phyloP scores from a whole-genome alignment of 768 basidiomycete species.

The Leccinum subgranulosum region DNA sequence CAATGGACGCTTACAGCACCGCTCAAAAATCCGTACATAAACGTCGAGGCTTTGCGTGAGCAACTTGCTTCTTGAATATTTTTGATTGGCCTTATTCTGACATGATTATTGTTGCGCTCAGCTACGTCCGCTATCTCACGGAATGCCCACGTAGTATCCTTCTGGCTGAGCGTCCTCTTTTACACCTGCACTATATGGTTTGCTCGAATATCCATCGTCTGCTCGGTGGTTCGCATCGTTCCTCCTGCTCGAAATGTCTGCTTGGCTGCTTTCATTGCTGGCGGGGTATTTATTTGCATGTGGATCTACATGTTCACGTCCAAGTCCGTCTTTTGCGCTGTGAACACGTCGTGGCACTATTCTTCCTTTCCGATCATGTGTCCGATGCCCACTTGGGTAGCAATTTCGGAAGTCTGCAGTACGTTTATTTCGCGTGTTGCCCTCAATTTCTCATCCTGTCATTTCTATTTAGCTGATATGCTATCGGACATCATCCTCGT shows the following conservation, averaged over 20 bases:
- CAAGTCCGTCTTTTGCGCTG: conserved; percentile 42
- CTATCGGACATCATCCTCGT: conserved; percentile 46
- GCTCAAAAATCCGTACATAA: conserved; percentile 23
- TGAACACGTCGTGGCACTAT: conserved; percentile 37
- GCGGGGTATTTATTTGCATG: conserved; percentile 13
- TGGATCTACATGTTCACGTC: conserved; percentile 16
- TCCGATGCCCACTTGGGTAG: conserved; percentile 43
- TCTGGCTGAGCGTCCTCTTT: conserved; percentile 19
- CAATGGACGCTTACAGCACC: conserved; percentile 20
- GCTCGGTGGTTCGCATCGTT: conserved; percentile 24
- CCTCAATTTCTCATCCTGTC: not conserved
- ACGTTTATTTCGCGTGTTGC: conserved; percentile 16
- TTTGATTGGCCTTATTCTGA: not conserved
- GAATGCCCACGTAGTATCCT: conserved; percentile 15
- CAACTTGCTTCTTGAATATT: not conserved
- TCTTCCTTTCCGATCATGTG: conserved; percentile 35
- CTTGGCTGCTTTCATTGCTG: not conserved
- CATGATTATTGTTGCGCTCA: conserved; percentile 25
- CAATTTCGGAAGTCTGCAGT: conserved; percentile 52
- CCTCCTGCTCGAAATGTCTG: conserved; percentile 12
- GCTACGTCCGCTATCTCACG: conserved; percentile 14
- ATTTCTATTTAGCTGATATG: conserved; percentile 38
- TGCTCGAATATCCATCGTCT: conserved; percentile 24
- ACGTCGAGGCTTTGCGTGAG: conserved; percentile 12
- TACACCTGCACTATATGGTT: conserved; percentile 28